A percentile compares a stretch with the other conserved stretches of the same genome.
Conservation (phyloP, 495 filamentous ascomycete species). For the Pseudomonodictys pantanalensis region DNA sequence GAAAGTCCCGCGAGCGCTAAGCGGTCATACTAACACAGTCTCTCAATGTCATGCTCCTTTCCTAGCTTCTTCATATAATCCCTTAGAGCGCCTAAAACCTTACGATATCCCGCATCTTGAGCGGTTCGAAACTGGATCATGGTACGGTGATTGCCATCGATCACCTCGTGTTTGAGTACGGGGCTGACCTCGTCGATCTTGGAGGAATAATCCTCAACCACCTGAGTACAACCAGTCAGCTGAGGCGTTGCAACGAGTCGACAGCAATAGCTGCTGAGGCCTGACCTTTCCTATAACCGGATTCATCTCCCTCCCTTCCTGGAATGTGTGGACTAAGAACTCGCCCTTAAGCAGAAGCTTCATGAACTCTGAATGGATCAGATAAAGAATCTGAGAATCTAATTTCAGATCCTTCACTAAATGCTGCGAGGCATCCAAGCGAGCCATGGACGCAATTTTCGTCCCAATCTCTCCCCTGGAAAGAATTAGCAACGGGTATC, state of each 20-base stretch:
- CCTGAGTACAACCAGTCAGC: neutral
- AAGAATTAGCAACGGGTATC: neutral
- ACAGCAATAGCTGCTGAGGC: neutral
- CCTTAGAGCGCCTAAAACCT: slow-evolving; percentile 5
- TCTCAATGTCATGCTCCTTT: slow-evolving; percentile 14
- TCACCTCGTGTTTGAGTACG: slow-evolving; percentile 9
- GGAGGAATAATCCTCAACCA: slow-evolving; percentile 15
- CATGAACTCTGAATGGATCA: slow-evolving; percentile 16
- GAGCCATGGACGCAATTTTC: slow-evolving; percentile 9
- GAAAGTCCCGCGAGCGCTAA: too few relatives aligned
- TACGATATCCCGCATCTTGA: slow-evolving; percentile 15
- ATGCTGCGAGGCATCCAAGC: neutral
- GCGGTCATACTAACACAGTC: slow-evolving; percentile 3
- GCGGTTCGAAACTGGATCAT: slow-evolving; percentile 6
- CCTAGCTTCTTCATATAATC: slow-evolving; percentile 16
- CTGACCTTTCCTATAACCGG: slow-evolving; percentile 8
- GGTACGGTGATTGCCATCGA: slow-evolving; percentile 14
- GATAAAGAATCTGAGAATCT: slow-evolving; percentile 9
- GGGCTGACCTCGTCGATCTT: slow-evolving; percentile 1
- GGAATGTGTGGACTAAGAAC: slow-evolving; percentile 12
- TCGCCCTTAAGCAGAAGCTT: neutral
- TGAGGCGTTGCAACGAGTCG: neutral
- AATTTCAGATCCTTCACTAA: slow-evolving; percentile 1
- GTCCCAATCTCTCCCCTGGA: slow-evolving; percentile 9
- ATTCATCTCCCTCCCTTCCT: slow-evolving; percentile 6